Conservation (phyloP, 257 asterid genomes). For the Solanum boliviense region DNA sequence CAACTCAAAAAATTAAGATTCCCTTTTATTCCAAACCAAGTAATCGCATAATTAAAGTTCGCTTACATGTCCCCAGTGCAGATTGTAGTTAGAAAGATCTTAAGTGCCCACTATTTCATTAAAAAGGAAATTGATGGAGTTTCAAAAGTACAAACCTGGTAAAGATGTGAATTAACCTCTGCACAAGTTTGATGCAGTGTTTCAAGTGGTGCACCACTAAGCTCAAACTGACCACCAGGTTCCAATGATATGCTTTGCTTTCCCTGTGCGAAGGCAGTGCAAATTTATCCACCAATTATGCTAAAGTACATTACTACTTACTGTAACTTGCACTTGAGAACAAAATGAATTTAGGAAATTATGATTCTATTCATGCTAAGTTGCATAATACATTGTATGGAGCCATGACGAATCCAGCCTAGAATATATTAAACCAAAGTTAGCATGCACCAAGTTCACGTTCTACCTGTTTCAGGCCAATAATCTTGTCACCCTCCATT, state of each 20-base stretch:
- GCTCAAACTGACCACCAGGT: constrained; percentile 99
- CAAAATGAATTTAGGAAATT: background rate
- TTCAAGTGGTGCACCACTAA: constrained; percentile 97
- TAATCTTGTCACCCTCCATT: constrained; percentile 83
- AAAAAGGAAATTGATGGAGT: background rate
- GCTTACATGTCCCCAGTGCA: background rate
- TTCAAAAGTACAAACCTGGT: constrained; percentile 39
- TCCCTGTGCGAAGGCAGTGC: constrained; percentile 29
- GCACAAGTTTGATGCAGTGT: constrained; percentile 98
- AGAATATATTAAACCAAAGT: background rate
- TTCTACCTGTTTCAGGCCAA: constrained; percentile 88
- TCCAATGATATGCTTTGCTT: constrained; percentile 93
- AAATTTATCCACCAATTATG: background rate
- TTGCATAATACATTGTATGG: background rate
- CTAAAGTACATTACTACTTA: background rate
- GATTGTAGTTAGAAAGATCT: background rate
- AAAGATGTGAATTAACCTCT: constrained; percentile 97
- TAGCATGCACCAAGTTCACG: background rate
- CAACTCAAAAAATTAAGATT: background rate
- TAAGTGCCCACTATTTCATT: background rate
- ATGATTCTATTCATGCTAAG: background rate
- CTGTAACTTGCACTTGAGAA: background rate
- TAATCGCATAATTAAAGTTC: background rate
- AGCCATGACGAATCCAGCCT: background rate
- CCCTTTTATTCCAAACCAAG: background rate